Base-by-base conservation (phyloP, 805 yeast species). In the Wickerhamomyces ciferrii region DNA sequence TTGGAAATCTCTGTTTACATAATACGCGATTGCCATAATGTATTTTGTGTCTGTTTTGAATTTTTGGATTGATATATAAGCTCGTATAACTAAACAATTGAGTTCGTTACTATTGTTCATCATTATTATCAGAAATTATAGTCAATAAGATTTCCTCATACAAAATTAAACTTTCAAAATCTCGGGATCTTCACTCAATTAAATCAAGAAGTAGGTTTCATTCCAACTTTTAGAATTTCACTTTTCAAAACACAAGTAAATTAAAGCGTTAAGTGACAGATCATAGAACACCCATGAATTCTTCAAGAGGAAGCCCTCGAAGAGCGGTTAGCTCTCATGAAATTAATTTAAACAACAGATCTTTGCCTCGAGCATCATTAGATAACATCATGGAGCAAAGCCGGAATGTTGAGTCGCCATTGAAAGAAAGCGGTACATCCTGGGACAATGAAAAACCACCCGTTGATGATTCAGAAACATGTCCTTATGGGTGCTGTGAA, bases 401-500 rank as follows among this genome's bases (percentile, higher is more conserved):
- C 14, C 4, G 41, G 11, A 25, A 7, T n/a, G 32, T 25, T 23
- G 41, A 39, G 3, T 21, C 40, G 14, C 32, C 41, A 13, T 8
- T 17, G 14, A 39, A 39, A 14, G 41, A 39, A 17, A 25, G 41
- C 20, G 41, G 32, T 4, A 24, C 32, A 2, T 39, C 39, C 18
- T 20, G n/a, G 24, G 24, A 37, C 13, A 9, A 25, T 11, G 32
- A 25, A 3, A 17, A 25, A 9, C 25, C 19, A 20, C n/a, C 31
- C n/a, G 29, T 24, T 10, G 50, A 39, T 18, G 39, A 23, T 18
- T 13, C 44, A 9, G 52, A 52, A 18, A 38, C 51, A 4, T 63
- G 67, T 38, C 53, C 62, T 4, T 58, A 44, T 45, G 65, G 66
- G 0, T 62, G 67, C 43, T 63, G 67, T 38, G 55, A 48, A n/a